A percentile compares a stretch with the other conserved stretches of the same genome.
Conservation (phyloP, 2,329 filamentous ascomycete species). For the Endoconidiophora laricicola region DNA sequence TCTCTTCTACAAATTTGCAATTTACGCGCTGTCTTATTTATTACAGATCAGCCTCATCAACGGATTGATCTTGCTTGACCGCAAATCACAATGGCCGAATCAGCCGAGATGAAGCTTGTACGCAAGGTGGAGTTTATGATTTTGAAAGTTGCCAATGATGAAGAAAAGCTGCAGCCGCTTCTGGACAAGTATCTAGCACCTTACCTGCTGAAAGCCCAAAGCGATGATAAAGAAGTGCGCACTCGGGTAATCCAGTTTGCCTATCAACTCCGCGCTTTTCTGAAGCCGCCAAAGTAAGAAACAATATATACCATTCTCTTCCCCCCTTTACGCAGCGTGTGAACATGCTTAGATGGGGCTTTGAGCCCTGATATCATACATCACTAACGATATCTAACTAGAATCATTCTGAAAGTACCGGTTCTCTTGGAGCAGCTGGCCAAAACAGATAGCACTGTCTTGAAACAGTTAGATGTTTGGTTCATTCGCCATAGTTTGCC, state of each 20-base stretch:
- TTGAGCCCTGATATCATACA: too few species aligned
- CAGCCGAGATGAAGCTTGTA: conserved; percentile 51
- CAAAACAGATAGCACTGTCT: conserved; percentile 49
- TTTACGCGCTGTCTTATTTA: too few species aligned
- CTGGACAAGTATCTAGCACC: conserved; percentile 67
- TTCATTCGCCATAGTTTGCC: conserved; percentile 71
- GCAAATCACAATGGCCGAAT: too few species aligned
- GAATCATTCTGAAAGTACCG: conserved; percentile 68
- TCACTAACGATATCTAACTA: conserved; percentile 15
- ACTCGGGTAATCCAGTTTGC: conserved; percentile 47
- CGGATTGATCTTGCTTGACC: too few species aligned
- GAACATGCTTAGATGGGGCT: not conserved
- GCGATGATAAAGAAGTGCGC: conserved; percentile 62
- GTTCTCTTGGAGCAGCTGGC: conserved; percentile 82
- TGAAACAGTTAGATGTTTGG: conserved; percentile 75
- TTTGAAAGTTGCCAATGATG: conserved; percentile 59
- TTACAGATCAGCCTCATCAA: too few species aligned
- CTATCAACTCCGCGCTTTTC: conserved; percentile 36
- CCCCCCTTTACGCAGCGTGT: not conserved
- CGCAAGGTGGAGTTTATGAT: conserved; percentile 78
- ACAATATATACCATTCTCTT: not conserved
- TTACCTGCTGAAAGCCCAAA: conserved; percentile 71
- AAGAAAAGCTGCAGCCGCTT: conserved; percentile 63
- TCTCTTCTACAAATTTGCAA: too few species aligned
- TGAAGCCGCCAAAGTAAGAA: conserved; percentile 32